These are phyloP conservation scores for Talaromyces sp. DNA, from an alignment of 2,329 filamentous ascomycete genomes.

Conservation along the genomic window DNA sequence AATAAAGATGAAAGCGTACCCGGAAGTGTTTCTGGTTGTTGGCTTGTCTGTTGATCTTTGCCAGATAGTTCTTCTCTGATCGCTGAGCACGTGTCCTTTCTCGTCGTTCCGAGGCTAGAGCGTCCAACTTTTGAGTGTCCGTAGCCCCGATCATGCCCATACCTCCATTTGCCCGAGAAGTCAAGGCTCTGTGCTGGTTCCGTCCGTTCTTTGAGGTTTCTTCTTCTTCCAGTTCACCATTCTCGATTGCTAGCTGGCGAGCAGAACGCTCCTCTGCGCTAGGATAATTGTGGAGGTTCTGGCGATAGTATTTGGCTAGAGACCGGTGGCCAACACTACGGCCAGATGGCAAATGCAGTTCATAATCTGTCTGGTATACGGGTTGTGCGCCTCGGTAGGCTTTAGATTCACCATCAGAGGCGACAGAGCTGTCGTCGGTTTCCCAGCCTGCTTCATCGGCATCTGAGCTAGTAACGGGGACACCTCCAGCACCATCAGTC, in stretches of 20 bases:
- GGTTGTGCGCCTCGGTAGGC: conserved; percentile 71
- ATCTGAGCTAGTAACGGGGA: conserved; percentile 34
- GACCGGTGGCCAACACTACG: conserved; percentile 87
- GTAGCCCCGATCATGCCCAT: conserved; percentile 72
- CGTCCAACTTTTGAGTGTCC: conserved; percentile 68
- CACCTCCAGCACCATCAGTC: conserved; percentile 60
- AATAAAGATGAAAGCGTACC: conserved; percentile 37
- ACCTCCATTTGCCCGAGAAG: conserved; percentile 67
- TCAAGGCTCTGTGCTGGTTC: conserved; percentile 49
- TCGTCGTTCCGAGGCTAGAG: conserved; percentile 63
- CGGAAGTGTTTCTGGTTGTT: conserved; percentile 77
- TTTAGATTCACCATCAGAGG: conserved; percentile 71
- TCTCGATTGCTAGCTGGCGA: conserved; percentile 56
- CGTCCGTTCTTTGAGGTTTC: conserved; percentile 42
- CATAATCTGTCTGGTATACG: conserved; percentile 87
- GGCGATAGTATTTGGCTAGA: conserved; percentile 80
- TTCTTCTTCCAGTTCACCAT: conserved; percentile 38
- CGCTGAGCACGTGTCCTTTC: conserved; percentile 62
- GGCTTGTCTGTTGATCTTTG: conserved; percentile 64
- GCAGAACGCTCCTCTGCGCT: conserved; percentile 70
- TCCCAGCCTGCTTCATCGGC: conserved; percentile 82
- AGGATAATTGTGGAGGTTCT: conserved; percentile 85
- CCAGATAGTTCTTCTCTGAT: conserved; percentile 60
- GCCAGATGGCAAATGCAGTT: conserved; percentile 87
- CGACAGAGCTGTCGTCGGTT: conserved; percentile 85